phyloP scores from a whole-genome alignment of 768 basidiomycete species.

The Mycena floridula region DNA sequence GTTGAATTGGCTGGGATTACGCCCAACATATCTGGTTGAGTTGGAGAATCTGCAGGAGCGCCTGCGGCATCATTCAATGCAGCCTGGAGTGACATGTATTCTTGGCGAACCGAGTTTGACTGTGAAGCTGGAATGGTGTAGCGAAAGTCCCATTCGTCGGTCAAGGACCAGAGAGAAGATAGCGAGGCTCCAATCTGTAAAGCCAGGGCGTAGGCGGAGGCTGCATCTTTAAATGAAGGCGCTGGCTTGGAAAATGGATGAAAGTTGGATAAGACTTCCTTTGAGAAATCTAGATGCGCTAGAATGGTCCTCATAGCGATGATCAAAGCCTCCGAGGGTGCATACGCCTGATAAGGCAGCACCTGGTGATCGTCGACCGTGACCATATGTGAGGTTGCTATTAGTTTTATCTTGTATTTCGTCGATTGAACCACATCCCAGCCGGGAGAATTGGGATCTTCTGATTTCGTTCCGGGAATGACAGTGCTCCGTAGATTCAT shows the following conservation, averaged over 20 bases:
- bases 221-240: slow-evolving; percentile 42
- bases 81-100: not conserved
- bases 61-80: not conserved
- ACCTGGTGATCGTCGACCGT: slow-evolving; percentile 50
- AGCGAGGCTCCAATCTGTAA: slow-evolving; percentile 64
- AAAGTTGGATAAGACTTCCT: slow-evolving; percentile 37
- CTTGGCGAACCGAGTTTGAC: not conserved
- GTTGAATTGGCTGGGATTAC: not conserved
- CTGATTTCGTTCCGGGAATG: slow-evolving; percentile 4
- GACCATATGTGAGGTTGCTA: slow-evolving; percentile 47
- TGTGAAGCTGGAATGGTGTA: slow-evolving; percentile 29
- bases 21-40: not conserved
- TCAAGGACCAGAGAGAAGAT: slow-evolving; percentile 62
- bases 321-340: slow-evolving; percentile 47
- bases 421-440: slow-evolving; percentile 60
- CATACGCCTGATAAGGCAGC: slow-evolving; percentile 71
- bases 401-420: slow-evolving; percentile 61
- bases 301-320: slow-evolving; percentile 38
- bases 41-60: not conserved
- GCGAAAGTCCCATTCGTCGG: slow-evolving; percentile 66
- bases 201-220: slow-evolving; percentile 62
- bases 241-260: slow-evolving; percentile 37
- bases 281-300: slow-evolving; percentile 35
- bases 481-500: slow-evolving; percentile 1
- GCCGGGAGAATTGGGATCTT: slow-evolving; percentile 23